phyloP scores from a whole-genome alignment of 1,284 basidiomycete genomes.

The Taiwanofungus camphoratus region DNA sequence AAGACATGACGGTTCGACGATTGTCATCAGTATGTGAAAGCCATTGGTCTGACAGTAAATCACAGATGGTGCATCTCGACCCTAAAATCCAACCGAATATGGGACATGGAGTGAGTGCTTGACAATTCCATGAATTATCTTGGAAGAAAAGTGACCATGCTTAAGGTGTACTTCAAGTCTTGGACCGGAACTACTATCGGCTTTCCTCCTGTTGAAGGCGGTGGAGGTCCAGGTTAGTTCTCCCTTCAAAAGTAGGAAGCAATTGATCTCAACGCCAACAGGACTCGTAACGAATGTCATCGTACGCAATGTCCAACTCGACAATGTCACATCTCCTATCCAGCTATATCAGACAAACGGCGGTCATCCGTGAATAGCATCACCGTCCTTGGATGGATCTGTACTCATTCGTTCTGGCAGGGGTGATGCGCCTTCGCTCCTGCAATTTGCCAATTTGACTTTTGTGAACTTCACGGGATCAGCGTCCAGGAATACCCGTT shows the following conservation, averaged over 20 bases:
- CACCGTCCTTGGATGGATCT: background rate
- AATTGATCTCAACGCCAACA: conserved; percentile 12
- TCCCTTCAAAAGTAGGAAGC: background rate
- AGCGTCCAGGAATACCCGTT: conserved; percentile 36
- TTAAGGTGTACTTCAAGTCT: conserved; percentile 58
- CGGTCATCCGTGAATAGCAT: conserved; percentile 36
- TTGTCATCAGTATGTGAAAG: background rate
- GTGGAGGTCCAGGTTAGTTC: conserved; percentile 44
- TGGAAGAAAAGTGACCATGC: background rate
- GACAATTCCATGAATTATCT: background rate
- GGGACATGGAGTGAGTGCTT: conserved; percentile 36
- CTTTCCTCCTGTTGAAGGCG: conserved; percentile 55
- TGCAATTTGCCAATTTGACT: conserved; percentile 44
- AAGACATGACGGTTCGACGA: conserved; percentile 37
- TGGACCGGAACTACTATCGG: conserved; percentile 54
- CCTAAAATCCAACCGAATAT: conserved; percentile 49
- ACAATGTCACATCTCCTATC: conserved; percentile 40
- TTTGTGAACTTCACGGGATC: conserved; percentile 47
- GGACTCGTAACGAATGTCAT: conserved; percentile 50
- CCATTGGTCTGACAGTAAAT: background rate
- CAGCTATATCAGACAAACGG: conserved; percentile 51
- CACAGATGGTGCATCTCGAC: conserved; percentile 41
- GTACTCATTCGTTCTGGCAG: conserved; percentile 22
- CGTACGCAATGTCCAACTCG: conserved; percentile 38
- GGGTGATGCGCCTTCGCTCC: conserved; percentile 40